Conservation (phyloP, 805 yeast genomes). For the Schwanniomyces occidentalis region DNA sequence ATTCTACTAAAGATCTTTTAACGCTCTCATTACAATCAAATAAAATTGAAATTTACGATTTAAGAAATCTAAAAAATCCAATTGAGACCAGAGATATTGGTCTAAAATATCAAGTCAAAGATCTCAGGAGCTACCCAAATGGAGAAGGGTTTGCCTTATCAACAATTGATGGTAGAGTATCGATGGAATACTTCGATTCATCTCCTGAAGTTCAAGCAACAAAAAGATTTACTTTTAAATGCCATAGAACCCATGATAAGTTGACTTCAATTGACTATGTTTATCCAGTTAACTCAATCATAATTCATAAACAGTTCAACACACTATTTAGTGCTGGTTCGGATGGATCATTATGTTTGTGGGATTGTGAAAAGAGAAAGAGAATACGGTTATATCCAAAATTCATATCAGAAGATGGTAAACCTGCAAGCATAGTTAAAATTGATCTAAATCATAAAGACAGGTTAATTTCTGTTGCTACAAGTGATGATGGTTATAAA, state of each 20-base stretch:
- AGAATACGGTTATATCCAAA: constrained; percentile 43
- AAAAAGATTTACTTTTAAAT: constrained; percentile 73
- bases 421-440: constrained; percentile 24
- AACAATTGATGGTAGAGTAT: constrained; percentile 81
- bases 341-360: constrained; percentile 50
- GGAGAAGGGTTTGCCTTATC: constrained; percentile 62
- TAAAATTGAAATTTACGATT: constrained; percentile 57
- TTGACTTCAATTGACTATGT: constrained; percentile 48
- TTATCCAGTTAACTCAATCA: constrained; percentile 51
- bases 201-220: constrained; percentile 39
- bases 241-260: constrained; percentile 57
- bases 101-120: constrained; percentile 63
- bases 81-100: constrained; percentile 60
- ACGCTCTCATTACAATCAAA: constrained; percentile 58
- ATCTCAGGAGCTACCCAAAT: constrained; percentile 54
- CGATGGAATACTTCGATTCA: constrained; percentile 66
- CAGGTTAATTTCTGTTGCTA: constrained; percentile 33
- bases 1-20: constrained; percentile 43
- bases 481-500: constrained; percentile 46
- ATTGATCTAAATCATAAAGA: constrained; percentile 18
- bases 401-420: constrained; percentile 14
- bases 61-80: constrained; percentile 46
- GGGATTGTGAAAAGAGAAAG: constrained; percentile 50
- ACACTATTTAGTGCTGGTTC: constrained; percentile 54
- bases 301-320: constrained; percentile 36